A percentile compares a stretch with the other conserved stretches of the same genome.
These are phyloP conservation scores for Pistacia atlantica DNA, from an alignment of 345 rosid genomes.

Conservation along the genomic window DNA sequence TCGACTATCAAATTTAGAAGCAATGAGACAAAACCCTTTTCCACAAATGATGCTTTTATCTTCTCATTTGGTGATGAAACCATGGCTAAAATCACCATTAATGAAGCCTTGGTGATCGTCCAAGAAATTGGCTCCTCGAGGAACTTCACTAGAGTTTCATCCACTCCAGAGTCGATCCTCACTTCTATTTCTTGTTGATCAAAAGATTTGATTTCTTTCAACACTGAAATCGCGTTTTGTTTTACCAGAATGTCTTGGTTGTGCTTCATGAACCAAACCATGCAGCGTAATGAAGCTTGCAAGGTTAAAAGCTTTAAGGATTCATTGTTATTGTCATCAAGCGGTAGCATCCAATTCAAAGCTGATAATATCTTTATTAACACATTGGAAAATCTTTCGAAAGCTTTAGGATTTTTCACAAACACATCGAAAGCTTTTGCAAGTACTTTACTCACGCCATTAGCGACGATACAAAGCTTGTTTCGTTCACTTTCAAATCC, in stretches of 20 bases:
- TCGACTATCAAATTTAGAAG: slow-evolving; percentile 34
- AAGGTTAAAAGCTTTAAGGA: slow-evolving; percentile 34
- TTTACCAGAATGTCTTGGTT: slow-evolving; percentile 26
- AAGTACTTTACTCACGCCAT: slow-evolving; percentile 25
- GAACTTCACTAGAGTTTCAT: slow-evolving; percentile 24
- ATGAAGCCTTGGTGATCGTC: slow-evolving; percentile 38
- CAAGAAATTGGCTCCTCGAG: slow-evolving; percentile 34
- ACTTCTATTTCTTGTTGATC: slow-evolving; percentile 15
- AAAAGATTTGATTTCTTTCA: slow-evolving; percentile 35
- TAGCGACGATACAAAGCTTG: slow-evolving; percentile 28
- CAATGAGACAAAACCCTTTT: slow-evolving; percentile 35
- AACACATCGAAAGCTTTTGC: slow-evolving; percentile 44
- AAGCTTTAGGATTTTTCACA: slow-evolving; percentile 15
- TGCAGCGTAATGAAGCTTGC: slow-evolving; percentile 28
- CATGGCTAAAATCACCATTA: slow-evolving; percentile 39
- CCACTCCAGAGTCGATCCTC: slow-evolving; percentile 26
- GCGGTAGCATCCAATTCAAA: slow-evolving; percentile 47
- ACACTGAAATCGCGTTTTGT: slow-evolving; percentile 30
- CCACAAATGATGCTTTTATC: slow-evolving; percentile 22
- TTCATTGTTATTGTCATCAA: slow-evolving; percentile 21
- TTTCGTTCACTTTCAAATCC: slow-evolving; percentile 57
- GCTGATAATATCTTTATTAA: slow-evolving; percentile 37
- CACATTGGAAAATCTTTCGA: slow-evolving; percentile 18
- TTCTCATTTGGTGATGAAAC: slow-evolving; percentile 23
- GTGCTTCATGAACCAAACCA: slow-evolving; percentile 37